These are phyloP conservation scores for Eucalyptus leucophloia DNA, from an alignment of 345 rosid genomes.

Conservation along the genomic window DNA sequence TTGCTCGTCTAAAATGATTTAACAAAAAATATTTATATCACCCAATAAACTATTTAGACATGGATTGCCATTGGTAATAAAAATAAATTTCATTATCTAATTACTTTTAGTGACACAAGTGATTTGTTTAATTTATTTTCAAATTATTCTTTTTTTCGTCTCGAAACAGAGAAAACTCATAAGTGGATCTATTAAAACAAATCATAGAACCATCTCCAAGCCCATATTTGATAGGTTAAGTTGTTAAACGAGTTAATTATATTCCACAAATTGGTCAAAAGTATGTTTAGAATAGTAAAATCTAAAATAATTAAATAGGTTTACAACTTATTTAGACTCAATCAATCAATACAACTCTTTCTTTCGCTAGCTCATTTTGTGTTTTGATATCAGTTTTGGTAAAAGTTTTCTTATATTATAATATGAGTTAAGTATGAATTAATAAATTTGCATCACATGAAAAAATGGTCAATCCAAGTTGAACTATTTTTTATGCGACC, in stretches of 20 bases:
- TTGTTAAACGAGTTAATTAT: no score
- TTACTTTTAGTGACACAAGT: fast-evolving
- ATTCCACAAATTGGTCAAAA: no score
- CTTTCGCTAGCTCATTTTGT: fast-evolving
- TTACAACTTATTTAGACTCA: not conserved
- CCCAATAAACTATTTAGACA: not conserved
- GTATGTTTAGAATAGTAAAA: not conserved
- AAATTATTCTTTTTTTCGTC: no score
- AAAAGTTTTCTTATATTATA: no score
- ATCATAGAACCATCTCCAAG: not conserved
- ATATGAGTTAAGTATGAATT: not conserved
- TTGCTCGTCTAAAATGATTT: no score
- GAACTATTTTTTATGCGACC: no score
- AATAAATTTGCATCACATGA: not conserved
- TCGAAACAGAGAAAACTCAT: fast-evolving
- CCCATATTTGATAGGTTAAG: not conserved
- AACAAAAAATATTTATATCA: fast-evolving
- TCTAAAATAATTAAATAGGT: not conserved
- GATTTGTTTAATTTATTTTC: not conserved
- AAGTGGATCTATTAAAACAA: fast-evolving
- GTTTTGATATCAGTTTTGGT: no score
- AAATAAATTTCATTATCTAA: not conserved
- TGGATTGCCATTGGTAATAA: fast-evolving
- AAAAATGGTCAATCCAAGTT: fast-evolving
- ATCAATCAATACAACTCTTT: no score